Evolutionary conservation across 352 stramenopile species (phyloP).

Genomic region (Globisporangium radiosum): DNA sequence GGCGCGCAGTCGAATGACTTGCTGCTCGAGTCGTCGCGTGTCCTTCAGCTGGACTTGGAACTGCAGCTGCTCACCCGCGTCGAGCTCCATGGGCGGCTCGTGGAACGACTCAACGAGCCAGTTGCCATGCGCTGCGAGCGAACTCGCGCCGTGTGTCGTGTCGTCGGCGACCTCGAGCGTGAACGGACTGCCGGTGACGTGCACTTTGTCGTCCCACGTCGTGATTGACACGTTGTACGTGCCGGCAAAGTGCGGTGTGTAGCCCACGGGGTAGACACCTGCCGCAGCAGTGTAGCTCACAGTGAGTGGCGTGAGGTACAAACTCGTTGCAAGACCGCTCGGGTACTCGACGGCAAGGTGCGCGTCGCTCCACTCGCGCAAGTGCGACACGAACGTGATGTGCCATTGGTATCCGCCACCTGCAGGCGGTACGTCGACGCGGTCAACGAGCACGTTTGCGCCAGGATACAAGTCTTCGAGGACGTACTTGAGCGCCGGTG

Average conservation of each 20-base stretch:
- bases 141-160: slow-evolving; percentile 61
- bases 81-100: slow-evolving; percentile 44
- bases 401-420: slow-evolving; percentile 66
- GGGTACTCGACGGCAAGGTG: slow-evolving; percentile 76
- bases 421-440: slow-evolving; percentile 10
- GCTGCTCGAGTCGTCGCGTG: slow-evolving; percentile 53
- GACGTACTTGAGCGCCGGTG: slow-evolving; percentile 46
- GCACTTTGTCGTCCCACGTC: slow-evolving; percentile 41
- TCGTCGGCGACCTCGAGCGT: slow-evolving; percentile 73
- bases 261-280: slow-evolving; percentile 90
- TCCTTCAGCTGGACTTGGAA: slow-evolving; percentile 93
- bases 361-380: slow-evolving; percentile 63
- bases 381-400: slow-evolving; percentile 90
- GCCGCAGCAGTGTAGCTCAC: slow-evolving; percentile 40
- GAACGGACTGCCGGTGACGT: slow-evolving; percentile 90
- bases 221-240: slow-evolving; percentile 87
- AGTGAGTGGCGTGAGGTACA: slow-evolving; percentile 39
- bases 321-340: slow-evolving; percentile 21
- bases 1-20: slow-evolving; percentile 52
- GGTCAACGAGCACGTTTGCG: slow-evolving; percentile 41
- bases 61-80: slow-evolving; percentile 35
- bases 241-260: slow-evolving; percentile 88
- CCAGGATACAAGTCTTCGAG: slow-evolving; percentile 47
- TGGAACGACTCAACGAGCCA: slow-evolving; percentile 65
- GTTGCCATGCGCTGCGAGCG: slow-evolving; percentile 55